Conservation (phyloP, 1,139 yeast genomes). For the Debaryomyces robertsiae region DNA sequence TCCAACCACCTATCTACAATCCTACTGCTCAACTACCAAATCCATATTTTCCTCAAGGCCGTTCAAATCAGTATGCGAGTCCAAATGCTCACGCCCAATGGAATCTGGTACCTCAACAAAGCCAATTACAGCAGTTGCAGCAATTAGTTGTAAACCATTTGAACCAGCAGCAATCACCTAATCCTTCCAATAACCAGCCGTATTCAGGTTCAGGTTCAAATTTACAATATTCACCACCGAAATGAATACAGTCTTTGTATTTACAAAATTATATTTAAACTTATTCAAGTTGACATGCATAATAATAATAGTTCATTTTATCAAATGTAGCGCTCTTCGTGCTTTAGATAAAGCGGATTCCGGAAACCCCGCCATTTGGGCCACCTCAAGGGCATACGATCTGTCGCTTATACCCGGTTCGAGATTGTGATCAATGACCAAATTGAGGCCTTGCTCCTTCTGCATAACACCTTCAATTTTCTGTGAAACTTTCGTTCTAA, state of each 20-base stretch:
- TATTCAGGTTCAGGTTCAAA: slow-evolving; percentile 1
- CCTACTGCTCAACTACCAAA: slow-evolving; percentile 10
- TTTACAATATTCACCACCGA: slow-evolving; percentile 1
- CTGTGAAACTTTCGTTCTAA: slow-evolving; percentile 49
- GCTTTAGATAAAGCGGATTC: slow-evolving; percentile 57
- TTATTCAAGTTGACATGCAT: no score
- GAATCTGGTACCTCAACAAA: slow-evolving; percentile 14
- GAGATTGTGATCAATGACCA: slow-evolving; percentile 63
- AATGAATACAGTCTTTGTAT: no score
- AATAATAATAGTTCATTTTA: slow-evolving; percentile 9
- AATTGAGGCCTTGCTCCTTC: slow-evolving; percentile 22
- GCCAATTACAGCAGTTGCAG: slow-evolving; percentile 21
- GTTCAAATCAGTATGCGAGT: slow-evolving; percentile 6
- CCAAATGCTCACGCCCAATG: slow-evolving; percentile 12
- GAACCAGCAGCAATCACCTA: slow-evolving; percentile 12
- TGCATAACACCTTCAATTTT: slow-evolving; percentile 12
- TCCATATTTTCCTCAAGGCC: slow-evolving; percentile 13
- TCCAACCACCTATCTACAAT: slow-evolving; percentile 11
- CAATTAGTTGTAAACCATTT: slow-evolving; percentile 16
- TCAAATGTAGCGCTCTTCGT: slow-evolving; percentile 31
- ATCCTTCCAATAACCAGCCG: slow-evolving; percentile 2
- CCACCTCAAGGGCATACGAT: slow-evolving; percentile 86
- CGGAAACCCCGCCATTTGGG: slow-evolving; percentile 85
- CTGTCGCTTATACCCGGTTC: slow-evolving; percentile 71
- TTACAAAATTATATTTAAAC: no score